These are phyloP conservation scores for Eustoma russellianum DNA, from an alignment of 257 asterid genomes.

Conservation along the genomic window DNA sequence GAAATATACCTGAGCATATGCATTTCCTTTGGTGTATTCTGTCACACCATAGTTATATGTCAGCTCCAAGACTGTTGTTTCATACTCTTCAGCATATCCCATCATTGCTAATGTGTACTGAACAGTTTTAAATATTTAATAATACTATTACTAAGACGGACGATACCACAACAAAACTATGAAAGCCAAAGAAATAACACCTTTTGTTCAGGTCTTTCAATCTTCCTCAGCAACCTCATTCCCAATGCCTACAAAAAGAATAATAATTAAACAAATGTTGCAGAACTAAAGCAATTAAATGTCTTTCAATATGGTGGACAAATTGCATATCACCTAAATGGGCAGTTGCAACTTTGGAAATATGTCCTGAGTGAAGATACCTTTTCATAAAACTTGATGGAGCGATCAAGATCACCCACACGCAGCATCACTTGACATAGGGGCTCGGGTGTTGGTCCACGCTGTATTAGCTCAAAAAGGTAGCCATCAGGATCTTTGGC, in stretches of 20 bases:
- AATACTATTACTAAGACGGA: not conserved
- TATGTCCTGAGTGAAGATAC: conserved; percentile 20
- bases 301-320: not conserved
- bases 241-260: conserved; percentile 66
- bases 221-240: conserved; percentile 65
- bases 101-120: conserved; percentile 91
- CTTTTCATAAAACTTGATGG: conserved; percentile 95
- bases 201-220: conserved; percentile 90
- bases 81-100: conserved; percentile 85
- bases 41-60: conserved; percentile 94
- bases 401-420: conserved; percentile 95
- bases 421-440: conserved; percentile 99
- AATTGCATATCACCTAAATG: no score
- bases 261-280: not conserved
- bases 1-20: conserved; percentile 83
- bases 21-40: conserved; percentile 94
- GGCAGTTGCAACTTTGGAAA: no score
- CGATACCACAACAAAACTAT: not conserved
- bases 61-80: conserved; percentile 79
- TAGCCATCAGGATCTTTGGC: conserved; percentile 99
- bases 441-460: conserved; percentile 92
- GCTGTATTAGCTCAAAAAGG: conserved; percentile 76
- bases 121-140: conserved; percentile 3
- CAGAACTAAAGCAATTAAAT: not conserved
- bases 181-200: conserved; percentile 19